Percentiles rank a stretch among this genome's conserved stretches.
Evolutionary conservation across 768 basidiomycete genomes (phyloP).

Genomic region (Termitomyces sp.): DNA sequence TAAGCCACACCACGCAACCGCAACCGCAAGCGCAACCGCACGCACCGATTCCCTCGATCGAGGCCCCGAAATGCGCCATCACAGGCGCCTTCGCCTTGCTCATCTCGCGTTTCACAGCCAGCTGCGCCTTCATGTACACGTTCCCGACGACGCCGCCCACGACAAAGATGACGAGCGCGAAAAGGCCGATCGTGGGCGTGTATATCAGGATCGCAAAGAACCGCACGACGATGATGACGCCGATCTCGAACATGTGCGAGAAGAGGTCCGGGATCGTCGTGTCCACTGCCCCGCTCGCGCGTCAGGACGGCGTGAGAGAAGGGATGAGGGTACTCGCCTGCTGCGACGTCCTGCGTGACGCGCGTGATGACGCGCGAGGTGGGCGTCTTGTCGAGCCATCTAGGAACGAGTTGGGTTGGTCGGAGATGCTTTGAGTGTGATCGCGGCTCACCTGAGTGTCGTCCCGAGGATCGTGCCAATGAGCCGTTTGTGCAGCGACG

Average conservation of each 20-base stretch:
- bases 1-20: too few species aligned
- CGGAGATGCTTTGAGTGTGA: not conserved
- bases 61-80: conserved; percentile 37
- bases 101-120: conserved; percentile 42
- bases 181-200: conserved; percentile 8
- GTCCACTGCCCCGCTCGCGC: conserved; percentile 55
- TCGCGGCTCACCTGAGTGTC: conserved; percentile 44
- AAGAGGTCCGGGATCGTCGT: conserved; percentile 22
- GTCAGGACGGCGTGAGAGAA: conserved; percentile 17
- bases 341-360: conserved; percentile 60
- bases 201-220: conserved; percentile 11
- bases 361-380: conserved; percentile 52
- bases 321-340: conserved; percentile 16
- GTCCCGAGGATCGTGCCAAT: conserved; percentile 49
- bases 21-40: too few species aligned
- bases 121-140: conserved; percentile 38
- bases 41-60: conserved; percentile 50
- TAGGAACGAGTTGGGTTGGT: conserved; percentile 6
- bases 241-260: conserved; percentile 8
- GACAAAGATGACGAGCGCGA: conserved; percentile 9
- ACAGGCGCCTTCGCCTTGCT: conserved; percentile 30
- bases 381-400: conserved; percentile 44
- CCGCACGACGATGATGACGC: conserved; percentile 7
- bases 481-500: conserved; percentile 43
- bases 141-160: conserved; percentile 36